phyloP scores from a whole-genome alignment of 2,329 filamentous ascomycete species.

The Aspergillus bombycis region DNA sequence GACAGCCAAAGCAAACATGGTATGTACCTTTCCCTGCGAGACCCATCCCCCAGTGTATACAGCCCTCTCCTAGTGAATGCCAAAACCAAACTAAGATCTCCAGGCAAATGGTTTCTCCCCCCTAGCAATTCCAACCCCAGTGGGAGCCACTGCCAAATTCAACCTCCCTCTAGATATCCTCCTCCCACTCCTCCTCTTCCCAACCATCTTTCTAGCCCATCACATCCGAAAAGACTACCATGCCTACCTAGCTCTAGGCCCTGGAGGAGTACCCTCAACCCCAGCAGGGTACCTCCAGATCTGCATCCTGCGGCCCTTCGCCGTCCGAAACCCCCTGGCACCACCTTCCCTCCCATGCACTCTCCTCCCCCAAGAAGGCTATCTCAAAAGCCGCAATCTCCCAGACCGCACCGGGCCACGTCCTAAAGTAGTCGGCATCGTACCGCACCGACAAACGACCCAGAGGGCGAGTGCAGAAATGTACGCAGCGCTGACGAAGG shows the following conservation, averaged over 20 bases:
- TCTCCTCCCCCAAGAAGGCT: slow-evolving; percentile 59
- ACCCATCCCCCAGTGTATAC: neutral
- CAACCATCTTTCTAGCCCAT: slow-evolving; percentile 59
- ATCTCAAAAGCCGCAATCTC: slow-evolving; percentile 57
- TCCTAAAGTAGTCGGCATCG: slow-evolving; percentile 73
- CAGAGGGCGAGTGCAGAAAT: slow-evolving; percentile 62
- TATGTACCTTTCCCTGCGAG: neutral
- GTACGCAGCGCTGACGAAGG: slow-evolving; percentile 58
- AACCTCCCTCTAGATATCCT: slow-evolving; percentile 1
- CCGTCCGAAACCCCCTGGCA: slow-evolving; percentile 69
- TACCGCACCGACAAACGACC: slow-evolving; percentile 77
- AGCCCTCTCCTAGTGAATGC: neutral
- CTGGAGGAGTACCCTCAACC: slow-evolving; percentile 77
- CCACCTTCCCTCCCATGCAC: slow-evolving; percentile 58
- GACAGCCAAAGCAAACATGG: neutral
- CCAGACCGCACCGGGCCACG: slow-evolving; percentile 66
- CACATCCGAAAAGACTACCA: slow-evolving; percentile 65
- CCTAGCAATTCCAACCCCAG: neutral
- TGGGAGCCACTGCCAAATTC: neutral
- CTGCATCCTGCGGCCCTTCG: slow-evolving; percentile 71
- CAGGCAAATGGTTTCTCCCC: neutral
- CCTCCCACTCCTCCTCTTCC: slow-evolving; percentile 38
- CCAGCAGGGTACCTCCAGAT: slow-evolving; percentile 73
- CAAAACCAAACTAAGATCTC: neutral
- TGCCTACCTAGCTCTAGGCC: slow-evolving; percentile 75